phyloP scores from a whole-genome alignment of 140 eudicot species.

The Anethum foeniculum region DNA sequence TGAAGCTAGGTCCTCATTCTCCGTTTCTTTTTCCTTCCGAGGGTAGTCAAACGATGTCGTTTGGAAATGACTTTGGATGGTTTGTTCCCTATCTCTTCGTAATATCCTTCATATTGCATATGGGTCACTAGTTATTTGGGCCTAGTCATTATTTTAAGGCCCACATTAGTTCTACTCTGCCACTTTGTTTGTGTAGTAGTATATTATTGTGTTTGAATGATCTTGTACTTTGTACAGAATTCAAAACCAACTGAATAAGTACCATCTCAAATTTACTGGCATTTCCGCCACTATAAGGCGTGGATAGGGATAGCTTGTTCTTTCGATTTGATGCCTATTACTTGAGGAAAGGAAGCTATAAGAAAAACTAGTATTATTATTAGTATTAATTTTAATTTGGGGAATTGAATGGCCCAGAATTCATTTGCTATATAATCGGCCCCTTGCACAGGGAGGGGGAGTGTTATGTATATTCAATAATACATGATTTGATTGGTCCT shows the following conservation, averaged over 20 bases:
- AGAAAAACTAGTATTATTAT: too few relatives aligned
- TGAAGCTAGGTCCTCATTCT: constrained; percentile 46
- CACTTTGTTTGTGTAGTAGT: not conserved
- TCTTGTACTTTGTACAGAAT: not conserved
- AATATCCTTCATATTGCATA: too few relatives aligned
- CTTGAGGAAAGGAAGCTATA: not conserved
- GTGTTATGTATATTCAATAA: not conserved
- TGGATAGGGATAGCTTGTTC: not conserved
- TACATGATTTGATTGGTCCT: not conserved
- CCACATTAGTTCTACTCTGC: not conserved
- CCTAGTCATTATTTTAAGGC: too few relatives aligned
- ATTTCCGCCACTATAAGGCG: not conserved
- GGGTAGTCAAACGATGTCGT: constrained; percentile 53
- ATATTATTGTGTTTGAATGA: not conserved
- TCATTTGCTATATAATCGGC: not conserved
- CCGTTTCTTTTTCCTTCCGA: constrained; percentile 60
- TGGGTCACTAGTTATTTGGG: too few relatives aligned
- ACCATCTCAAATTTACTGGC: not conserved
- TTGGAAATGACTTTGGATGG: constrained; percentile 95
- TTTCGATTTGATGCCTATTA: not conserved
- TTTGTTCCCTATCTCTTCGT: constrained; percentile 4
- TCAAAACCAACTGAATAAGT: not conserved
- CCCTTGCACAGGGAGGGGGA: not conserved
- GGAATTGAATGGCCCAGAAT: not conserved
- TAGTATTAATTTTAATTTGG: too few relatives aligned